phyloP scores from a whole-genome alignment of 192 early-diverging fungal species.

The Backusella tarrabulga region DNA sequence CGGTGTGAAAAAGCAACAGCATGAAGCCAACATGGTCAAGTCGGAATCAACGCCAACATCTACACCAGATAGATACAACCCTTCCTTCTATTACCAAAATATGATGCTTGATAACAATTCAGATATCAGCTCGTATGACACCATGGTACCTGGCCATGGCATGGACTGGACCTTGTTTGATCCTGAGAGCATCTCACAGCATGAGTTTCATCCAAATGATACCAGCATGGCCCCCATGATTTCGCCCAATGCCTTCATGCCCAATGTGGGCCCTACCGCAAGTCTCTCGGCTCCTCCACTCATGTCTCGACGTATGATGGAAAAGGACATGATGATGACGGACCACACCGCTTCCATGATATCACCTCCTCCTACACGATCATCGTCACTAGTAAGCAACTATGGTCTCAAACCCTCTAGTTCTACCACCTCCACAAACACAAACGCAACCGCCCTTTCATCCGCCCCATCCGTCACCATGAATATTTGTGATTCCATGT shows the following conservation, averaged over 20 bases:
- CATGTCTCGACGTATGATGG: neutral
- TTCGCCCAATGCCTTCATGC: neutral
- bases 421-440: constrained; percentile 4
- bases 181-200: neutral
- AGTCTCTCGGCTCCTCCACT: neutral
- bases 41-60: neutral
- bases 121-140: neutral
- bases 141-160: neutral
- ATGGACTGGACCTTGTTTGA: constrained; percentile 13
- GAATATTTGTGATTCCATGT: constrained; percentile 1
- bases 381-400: neutral
- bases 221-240: neutral
- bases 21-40: neutral
- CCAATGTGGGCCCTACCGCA: neutral
- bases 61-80: neutral
- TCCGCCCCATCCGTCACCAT: constrained; percentile 3
- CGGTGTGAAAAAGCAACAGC: neutral
- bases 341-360: neutral
- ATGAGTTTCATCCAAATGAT: neutral
- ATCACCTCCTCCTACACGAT: neutral
- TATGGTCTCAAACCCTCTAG: neutral
- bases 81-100: constrained; percentile 1
- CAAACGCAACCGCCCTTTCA: neutral
- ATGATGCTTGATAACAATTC: constrained; percentile 8
- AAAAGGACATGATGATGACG: neutral